Percentiles rank a stretch among this genome's conserved stretches.
phyloP scores from a whole-genome alignment of 1,139 yeast species.

The Hanseniaspora uvarum region DNA sequence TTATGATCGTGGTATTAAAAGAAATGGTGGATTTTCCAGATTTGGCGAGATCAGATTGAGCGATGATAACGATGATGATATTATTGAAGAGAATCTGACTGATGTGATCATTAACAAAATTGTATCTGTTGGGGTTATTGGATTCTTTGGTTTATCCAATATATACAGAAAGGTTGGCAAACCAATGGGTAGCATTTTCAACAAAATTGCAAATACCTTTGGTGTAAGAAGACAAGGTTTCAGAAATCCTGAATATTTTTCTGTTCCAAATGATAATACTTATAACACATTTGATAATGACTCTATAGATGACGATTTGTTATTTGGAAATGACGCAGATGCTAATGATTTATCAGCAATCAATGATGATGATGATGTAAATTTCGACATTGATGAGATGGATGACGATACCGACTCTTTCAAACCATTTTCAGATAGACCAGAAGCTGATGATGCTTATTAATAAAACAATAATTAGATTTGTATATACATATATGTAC shows the following conservation, averaged over 20 bases:
- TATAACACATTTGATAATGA: slow-evolving; percentile 29
- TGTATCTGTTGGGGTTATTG: slow-evolving; percentile 50
- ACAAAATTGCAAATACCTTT: slow-evolving; percentile 5
- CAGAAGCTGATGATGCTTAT: neutral
- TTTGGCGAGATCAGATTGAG: slow-evolving; percentile 82
- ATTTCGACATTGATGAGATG: slow-evolving; percentile 27
- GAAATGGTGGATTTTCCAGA: slow-evolving; percentile 70
- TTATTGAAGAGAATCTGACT: slow-evolving; percentile 56
- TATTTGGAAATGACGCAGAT: slow-evolving; percentile 33
- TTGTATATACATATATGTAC: neutral
- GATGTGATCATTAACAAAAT: slow-evolving; percentile 54
- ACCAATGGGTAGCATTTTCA: slow-evolving; percentile 1
- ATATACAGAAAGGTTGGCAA: slow-evolving; percentile 4
- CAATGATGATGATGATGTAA: slow-evolving; percentile 25
- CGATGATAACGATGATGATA: slow-evolving; percentile 40
- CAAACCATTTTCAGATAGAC: slow-evolving; percentile 19
- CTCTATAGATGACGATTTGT: slow-evolving; percentile 29
- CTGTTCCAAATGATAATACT: slow-evolving; percentile 24
- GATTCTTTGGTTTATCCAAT: slow-evolving; percentile 28
- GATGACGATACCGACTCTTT: slow-evolving; percentile 4
- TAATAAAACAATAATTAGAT: neutral
- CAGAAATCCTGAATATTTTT: slow-evolving; percentile 17
- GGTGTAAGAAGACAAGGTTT: slow-evolving; percentile 22
- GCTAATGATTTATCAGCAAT: slow-evolving; percentile 30
- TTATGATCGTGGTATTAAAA: slow-evolving; percentile 67